Evolutionary conservation across 306 rosid species (phyloP).

Genomic region (Carpinus viminea): DNA sequence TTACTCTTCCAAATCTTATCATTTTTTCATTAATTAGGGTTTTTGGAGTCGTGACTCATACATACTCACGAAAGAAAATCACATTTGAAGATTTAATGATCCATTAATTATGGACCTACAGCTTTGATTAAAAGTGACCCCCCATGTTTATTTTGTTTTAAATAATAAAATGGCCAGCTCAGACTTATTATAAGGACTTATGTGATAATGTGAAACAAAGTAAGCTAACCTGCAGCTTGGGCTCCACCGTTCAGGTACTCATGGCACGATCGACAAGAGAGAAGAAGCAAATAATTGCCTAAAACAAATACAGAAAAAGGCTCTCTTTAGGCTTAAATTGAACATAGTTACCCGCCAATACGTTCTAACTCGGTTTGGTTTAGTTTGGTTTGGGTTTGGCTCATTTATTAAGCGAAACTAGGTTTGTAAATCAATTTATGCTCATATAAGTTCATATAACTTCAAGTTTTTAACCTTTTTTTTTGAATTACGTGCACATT

Average conservation of each 20-base stretch:
- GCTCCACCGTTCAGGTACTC: not conserved
- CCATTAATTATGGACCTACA: not conserved
- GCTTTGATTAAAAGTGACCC: not conserved
- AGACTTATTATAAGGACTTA: not conserved
- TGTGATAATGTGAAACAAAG: not conserved
- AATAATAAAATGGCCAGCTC: not conserved
- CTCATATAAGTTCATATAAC: too few species aligned
- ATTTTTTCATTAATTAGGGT: not conserved
- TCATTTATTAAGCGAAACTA: too few species aligned
- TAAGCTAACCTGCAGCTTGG: not conserved
- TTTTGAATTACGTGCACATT: too few species aligned
- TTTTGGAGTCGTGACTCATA: not conserved
- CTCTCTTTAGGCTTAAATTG: too few species aligned
- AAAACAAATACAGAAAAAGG: too few species aligned
- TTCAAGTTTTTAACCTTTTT: too few species aligned
- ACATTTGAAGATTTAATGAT: not conserved
- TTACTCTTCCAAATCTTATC: constrained; percentile 2
- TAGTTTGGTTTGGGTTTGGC: too few species aligned
- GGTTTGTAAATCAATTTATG: too few species aligned
- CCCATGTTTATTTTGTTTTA: not conserved
- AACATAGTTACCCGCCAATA: too few species aligned
- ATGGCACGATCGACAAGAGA: not conserved
- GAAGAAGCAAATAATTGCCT: not conserved
- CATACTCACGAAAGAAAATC: not conserved
- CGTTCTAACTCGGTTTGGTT: too few species aligned